phyloP scores from a whole-genome alignment of 352 stramenopile genomes.

The Phytophthora parvispora region DNA sequence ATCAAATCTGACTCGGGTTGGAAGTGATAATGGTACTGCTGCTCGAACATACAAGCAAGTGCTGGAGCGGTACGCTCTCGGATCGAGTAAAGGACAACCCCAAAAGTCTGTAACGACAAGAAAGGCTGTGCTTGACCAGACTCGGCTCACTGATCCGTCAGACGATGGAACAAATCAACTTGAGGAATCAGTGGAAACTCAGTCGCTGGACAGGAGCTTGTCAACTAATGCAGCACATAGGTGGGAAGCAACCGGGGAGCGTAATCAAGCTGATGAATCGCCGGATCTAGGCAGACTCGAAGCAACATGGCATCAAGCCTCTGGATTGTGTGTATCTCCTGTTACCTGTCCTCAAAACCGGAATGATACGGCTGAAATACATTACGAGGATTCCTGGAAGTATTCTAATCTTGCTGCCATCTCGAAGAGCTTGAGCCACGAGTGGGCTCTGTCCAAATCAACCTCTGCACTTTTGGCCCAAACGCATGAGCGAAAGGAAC shows the following conservation, averaged over 20 bases:
- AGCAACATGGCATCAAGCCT: not conserved
- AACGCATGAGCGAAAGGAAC: constrained; percentile 10
- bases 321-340: constrained; percentile 16
- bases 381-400: constrained; percentile 3
- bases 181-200: not conserved
- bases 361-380: not conserved
- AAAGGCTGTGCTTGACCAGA: not conserved
- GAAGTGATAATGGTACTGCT: constrained; percentile 5
- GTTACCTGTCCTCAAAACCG: not conserved
- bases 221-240: not conserved
- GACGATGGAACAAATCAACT: constrained; percentile 18
- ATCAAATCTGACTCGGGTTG: constrained; percentile 19
- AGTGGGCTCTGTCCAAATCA: constrained; percentile 29
- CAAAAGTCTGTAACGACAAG: not conserved
- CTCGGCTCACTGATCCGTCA: not conserved
- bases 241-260: not conserved
- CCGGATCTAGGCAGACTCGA: not conserved
- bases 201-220: not conserved
- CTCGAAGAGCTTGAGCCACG: constrained; percentile 1
- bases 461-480: constrained; percentile 9
- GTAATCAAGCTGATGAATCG: not conserved
- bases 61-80: constrained; percentile 49
- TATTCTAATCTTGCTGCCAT: constrained; percentile 2
- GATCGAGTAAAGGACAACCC: constrained; percentile 24
- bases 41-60: constrained; percentile 46